Base-by-base conservation (phyloP, 164 flowering plant species). In the Magnolia officinalis region DNA sequence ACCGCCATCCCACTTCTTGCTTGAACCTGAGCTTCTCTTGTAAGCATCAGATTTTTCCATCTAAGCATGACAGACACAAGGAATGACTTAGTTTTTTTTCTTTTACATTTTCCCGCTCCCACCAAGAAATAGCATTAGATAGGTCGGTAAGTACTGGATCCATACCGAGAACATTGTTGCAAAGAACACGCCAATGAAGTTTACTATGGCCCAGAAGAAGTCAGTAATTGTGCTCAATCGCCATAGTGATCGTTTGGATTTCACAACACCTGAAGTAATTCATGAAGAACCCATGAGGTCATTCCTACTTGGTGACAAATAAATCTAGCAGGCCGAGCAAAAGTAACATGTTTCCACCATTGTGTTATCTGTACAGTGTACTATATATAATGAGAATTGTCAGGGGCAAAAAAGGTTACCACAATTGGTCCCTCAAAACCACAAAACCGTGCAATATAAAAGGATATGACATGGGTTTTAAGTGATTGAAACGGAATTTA, bases 1-100 rank as follows among this genome's bases (percentile, higher is more conserved):
- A 76, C 86, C 97, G 76, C 96, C 98, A 81, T 90, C 98, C 98
- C 98, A 94, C 83, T 90, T 92, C 89, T 92, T 96, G 75, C 92
- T 82, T 19, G 91, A 81, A 75, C 87, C 91, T 23, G 91, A 86
- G 67, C 89, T 81, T 84, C 91, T 94, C 77, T 86, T 90, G 82
- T 92, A 96, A 8, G 92, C 89, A 81, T 96, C 96, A 16, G 99
- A 86, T 76, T 96, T 94, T 61, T 96, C 97, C 97, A 96, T 91
- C 99, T 96, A 74, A 70, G 31, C 49, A 76, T 51, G 23, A 37
- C 63, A 75, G 23, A 59, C 68, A 68, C 13, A 50, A 66, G 69
- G 19, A 49, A 72, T 10, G 52, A 69, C 23, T 55, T 70, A 45
- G 70, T 67, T 0, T 58, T 29, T 65, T 18, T 6, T 1, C 11